Evolutionary conservation across 139 green algal species (phyloP).

Genomic region (Edaphochlamys debaryana): DNA sequence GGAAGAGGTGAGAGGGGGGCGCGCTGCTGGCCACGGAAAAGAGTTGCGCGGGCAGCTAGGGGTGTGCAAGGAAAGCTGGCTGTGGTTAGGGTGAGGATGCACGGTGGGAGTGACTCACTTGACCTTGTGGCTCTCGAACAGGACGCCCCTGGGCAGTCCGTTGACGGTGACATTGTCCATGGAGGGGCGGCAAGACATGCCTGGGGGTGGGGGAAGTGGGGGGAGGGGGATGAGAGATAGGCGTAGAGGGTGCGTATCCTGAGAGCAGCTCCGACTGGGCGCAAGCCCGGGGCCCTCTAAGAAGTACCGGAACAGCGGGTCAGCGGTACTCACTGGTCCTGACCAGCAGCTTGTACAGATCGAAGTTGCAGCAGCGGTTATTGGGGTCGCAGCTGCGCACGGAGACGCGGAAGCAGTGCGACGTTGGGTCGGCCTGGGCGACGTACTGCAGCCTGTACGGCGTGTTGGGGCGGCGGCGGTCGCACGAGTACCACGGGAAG

Average conservation of each 20-base stretch:
- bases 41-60: no score
- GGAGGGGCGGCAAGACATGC: neutral
- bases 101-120: no score
- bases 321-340: neutral
- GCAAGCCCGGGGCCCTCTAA: no score
- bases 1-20: neutral
- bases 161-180: neutral
- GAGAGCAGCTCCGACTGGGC: no score
- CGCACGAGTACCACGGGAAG: slow-evolving; percentile 4
- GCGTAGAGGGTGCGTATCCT: no score
- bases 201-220: neutral
- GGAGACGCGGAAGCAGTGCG: neutral
- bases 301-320: no score
- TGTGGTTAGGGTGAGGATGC: no score
- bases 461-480: neutral
- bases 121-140: neutral
- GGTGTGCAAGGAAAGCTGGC: no score
- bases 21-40: no score
- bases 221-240: no score
- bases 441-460: neutral
- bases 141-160: neutral
- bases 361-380: neutral
- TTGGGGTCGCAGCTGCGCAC: neutral
- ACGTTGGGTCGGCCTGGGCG: neutral
- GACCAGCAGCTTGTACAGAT: neutral